Conservation (phyloP, 2,329 filamentous ascomycete species). For the Gaeumannomyces tritici region DNA sequence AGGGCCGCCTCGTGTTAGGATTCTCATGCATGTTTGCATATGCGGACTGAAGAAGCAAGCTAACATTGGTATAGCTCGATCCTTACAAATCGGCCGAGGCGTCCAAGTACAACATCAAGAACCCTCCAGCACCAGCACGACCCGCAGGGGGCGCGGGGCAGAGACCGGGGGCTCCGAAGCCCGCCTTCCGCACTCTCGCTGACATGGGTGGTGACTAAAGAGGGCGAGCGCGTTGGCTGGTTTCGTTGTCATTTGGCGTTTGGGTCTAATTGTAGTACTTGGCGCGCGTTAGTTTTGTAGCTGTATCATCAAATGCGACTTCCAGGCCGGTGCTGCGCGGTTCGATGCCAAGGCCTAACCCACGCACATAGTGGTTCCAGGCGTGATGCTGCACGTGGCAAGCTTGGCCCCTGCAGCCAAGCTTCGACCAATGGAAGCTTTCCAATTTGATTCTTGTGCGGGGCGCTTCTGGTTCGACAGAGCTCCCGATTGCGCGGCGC, state of each 20-base stretch:
- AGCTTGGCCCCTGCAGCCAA: neutral
- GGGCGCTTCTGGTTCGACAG: neutral
- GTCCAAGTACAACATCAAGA: conserved; percentile 48
- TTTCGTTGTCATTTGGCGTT: neutral
- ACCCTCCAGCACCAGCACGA: conserved; percentile 18
- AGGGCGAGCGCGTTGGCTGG: neutral
- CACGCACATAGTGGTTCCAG: neutral
- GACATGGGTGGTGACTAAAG: conserved; percentile 31
- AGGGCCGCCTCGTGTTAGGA: no score
- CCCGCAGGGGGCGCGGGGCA: conserved; percentile 8
- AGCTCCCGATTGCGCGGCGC: neutral
- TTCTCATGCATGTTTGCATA: no score
- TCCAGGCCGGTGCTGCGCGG: neutral
- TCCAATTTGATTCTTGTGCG: neutral
- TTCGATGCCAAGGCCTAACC: neutral
- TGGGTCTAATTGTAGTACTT: neutral
- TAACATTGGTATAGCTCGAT: conserved; percentile 36
- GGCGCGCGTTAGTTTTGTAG: neutral
- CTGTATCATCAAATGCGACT: neutral
- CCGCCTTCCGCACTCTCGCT: conserved; percentile 41
- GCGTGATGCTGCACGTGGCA: neutral
- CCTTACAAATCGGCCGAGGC: conserved; percentile 51
- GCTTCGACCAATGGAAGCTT: neutral
- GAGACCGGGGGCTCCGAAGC: conserved; percentile 19
- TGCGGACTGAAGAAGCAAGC: neutral